Evolutionary conservation across 768 basidiomycete genomes (phyloP).

Genomic region (Mycena belliarum): DNA sequence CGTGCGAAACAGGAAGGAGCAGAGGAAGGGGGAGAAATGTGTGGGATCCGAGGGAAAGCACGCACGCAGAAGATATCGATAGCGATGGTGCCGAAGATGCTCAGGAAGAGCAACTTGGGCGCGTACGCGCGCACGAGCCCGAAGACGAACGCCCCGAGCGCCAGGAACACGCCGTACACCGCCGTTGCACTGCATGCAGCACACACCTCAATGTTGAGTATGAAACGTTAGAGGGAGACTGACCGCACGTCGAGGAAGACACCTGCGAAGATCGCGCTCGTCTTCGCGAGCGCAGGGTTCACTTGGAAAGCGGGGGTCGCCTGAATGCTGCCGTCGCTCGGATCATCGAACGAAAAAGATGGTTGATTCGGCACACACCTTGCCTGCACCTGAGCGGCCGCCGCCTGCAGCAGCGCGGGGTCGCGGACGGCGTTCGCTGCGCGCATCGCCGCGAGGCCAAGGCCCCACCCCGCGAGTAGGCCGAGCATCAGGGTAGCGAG

Average conservation of each 20-base stretch:
- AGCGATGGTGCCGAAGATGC: conserved; percentile 50
- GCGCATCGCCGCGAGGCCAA: conserved; percentile 55
- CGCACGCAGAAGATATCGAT: conserved; percentile 43
- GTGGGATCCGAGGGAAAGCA: not conserved
- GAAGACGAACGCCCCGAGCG: conserved; percentile 43
- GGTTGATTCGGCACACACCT: conserved; percentile 32
- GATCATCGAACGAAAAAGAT: not conserved
- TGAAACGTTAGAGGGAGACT: too few species aligned
- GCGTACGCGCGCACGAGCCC: conserved; percentile 47
- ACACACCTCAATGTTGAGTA: not conserved
- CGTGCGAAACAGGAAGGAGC: not conserved
- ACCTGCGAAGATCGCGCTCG: conserved; percentile 47
- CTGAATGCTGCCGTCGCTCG: conserved; percentile 3
- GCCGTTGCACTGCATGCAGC: conserved; percentile 35
- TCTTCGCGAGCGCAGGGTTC: conserved; percentile 40
- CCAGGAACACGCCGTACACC: conserved; percentile 52
- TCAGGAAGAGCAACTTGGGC: conserved; percentile 45
- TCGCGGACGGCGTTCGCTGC: conserved; percentile 42
- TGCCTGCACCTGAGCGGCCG: conserved; percentile 29
- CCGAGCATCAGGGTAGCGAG: conserved; percentile 49
- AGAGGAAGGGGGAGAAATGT: not conserved
- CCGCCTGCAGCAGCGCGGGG: conserved; percentile 31
- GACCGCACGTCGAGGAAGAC: conserved; percentile 48
- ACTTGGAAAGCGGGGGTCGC: conserved; percentile 31
- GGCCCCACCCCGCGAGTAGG: conserved; percentile 52